These are phyloP conservation scores for Fusarium sp. DNA, from an alignment of 2,329 filamentous ascomycete genomes.

Conservation along the genomic window DNA sequence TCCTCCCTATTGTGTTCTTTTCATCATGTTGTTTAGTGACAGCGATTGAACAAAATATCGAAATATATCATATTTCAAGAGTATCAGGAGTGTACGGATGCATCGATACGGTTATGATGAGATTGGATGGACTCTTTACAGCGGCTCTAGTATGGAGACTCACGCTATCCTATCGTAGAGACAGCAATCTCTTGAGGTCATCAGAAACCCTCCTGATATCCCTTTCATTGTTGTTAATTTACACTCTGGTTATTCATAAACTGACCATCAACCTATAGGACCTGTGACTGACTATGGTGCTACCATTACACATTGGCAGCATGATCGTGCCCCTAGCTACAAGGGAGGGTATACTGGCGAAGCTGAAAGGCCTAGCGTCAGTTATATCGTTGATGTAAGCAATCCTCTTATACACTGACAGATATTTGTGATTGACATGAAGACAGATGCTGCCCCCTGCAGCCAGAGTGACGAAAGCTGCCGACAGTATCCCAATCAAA, in stretches of 20 bases:
- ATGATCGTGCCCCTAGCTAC: constrained; percentile 76
- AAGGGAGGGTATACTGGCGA: constrained; percentile 78
- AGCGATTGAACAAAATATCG: constrained; percentile 3
- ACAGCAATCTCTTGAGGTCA: neutral
- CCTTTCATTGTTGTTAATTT: constrained; percentile 16
- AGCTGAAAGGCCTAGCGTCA: constrained; percentile 84
- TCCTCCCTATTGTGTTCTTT: constrained; percentile 6
- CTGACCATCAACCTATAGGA: constrained; percentile 62
- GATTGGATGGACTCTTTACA: neutral
- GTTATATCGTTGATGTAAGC: constrained; percentile 89
- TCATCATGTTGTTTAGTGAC: constrained; percentile 24
- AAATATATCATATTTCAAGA: neutral
- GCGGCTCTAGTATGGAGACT: neutral
- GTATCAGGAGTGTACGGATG: neutral
- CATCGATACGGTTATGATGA: neutral
- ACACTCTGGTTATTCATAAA: constrained; percentile 20
- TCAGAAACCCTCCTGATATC: neutral
- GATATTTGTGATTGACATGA: constrained; percentile 27
- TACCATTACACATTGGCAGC: constrained; percentile 91
- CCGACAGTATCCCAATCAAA: constrained; percentile 91
- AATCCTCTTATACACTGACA: neutral
- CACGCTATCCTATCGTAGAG: neutral
- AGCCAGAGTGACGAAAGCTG: constrained; percentile 78
- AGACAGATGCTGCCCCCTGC: constrained; percentile 85
- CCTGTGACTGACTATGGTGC: constrained; percentile 94